Evolutionary conservation across 2,329 filamentous ascomycete species (phyloP).

Genomic region (Myriosclerotinia scirpicola): DNA sequence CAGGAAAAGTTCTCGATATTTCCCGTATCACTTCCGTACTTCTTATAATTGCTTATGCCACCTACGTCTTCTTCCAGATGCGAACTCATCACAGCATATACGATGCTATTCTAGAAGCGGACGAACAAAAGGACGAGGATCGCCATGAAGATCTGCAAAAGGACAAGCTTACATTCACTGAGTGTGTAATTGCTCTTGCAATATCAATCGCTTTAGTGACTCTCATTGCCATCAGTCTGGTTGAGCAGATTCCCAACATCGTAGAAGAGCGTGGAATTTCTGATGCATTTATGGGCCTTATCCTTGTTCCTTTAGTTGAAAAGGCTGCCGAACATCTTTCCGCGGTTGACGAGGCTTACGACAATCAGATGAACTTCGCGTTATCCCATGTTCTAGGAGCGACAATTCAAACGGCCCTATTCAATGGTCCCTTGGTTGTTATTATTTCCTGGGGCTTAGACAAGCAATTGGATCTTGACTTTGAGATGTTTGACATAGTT

Average conservation of each 20-base stretch:
- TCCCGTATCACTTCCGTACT: slow-evolving; percentile 71
- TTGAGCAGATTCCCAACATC: slow-evolving; percentile 67
- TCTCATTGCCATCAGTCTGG: slow-evolving; percentile 71
- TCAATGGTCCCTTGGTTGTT: slow-evolving; percentile 82
- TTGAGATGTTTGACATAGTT: slow-evolving; percentile 84
- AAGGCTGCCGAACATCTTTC: slow-evolving; percentile 85
- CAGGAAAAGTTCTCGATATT: slow-evolving; percentile 58
- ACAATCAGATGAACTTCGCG: slow-evolving; percentile 61
- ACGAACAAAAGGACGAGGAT: slow-evolving; percentile 68
- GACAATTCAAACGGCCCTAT: slow-evolving; percentile 83
- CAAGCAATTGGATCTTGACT: slow-evolving; percentile 74
- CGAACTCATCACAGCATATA: slow-evolving; percentile 76
- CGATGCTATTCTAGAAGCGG: slow-evolving; percentile 67
- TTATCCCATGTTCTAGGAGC: slow-evolving; percentile 54
- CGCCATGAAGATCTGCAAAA: slow-evolving; percentile 59
- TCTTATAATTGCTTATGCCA: slow-evolving; percentile 66
- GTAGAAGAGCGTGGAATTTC: slow-evolving; percentile 52
- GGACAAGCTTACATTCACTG: slow-evolving; percentile 71
- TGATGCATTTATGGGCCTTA: slow-evolving; percentile 66
- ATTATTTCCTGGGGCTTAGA: slow-evolving; percentile 78
- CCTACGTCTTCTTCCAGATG: slow-evolving; percentile 71
- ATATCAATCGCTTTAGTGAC: slow-evolving; percentile 69
- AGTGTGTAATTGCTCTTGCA: slow-evolving; percentile 65
- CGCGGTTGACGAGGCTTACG: slow-evolving; percentile 81
- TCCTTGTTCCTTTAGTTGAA: slow-evolving; percentile 78